Base-by-base conservation (phyloP, 2,329 filamentous ascomycete species). In the Talaromyces sp. region DNA sequence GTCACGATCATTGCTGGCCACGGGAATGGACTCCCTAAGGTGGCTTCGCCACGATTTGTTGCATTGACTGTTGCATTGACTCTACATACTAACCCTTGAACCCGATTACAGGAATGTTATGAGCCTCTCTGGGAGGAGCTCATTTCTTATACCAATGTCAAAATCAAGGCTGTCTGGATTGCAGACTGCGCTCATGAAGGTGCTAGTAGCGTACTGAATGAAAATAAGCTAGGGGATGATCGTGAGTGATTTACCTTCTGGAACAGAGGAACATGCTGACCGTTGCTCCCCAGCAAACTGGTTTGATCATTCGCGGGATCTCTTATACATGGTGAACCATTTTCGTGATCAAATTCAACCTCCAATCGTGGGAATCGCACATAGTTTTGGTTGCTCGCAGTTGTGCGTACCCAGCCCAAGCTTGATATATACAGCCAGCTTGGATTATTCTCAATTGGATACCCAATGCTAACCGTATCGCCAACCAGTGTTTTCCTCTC, bases 301-400 rank as follows among this genome's bases (percentile, higher is more conserved):
- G 89, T 78, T 84, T 62, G 91, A 96, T 73, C 84, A 91, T 70
- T 76, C 87, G 51, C 84, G 91, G 41, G 91, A 96, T 72, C 80
- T 95, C 2, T 79, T 91, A 21, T 83, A 90, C 67, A 60, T 73
- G 63, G 66, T 71, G 62, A 70, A 70, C 39, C 59, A 66, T 9
- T 70, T 70, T 48, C 63, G 68, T 28, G 60, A 65, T 17, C 57
- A 70, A n/a, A 72, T 73, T 69, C 68, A 69, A 2, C 66, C 61
- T 22, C 91, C 91, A 0, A 76, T 96, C n/a, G 75, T 95, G 63
- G 90, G 88, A 59, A 72, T 96, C n/a, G 91, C 89, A 13, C 91
- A 96, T 73, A 93, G 89, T 63, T 89, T 92, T 76, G 91, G 91
- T 63, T 89, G 80, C 63, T 82, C 21, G n/a, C 41, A 45, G 28